Base-by-base conservation (phyloP, 2,329 filamentous ascomycete genomes). In the Pyrenophora teres region DNA sequence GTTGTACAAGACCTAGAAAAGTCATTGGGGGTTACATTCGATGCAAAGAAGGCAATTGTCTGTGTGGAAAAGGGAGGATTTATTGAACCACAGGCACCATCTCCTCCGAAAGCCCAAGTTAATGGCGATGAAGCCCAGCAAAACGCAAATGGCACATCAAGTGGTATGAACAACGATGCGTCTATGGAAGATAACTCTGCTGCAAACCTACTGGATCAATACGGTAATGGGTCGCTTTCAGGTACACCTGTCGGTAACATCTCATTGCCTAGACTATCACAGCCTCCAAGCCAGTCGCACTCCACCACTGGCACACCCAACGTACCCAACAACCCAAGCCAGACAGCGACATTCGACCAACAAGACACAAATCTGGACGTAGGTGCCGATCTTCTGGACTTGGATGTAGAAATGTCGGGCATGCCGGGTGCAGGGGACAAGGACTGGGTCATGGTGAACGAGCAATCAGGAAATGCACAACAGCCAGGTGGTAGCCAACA, bases 31-130 rank as follows among this genome's bases (percentile, higher is more conserved):
- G 85, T 85, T 48, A 85, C 83, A 57, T 84, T 90, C 37, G 80
- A 83, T 32, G 78, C 82, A 21, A 83, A 89, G 46, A 82, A 85
- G 42, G 80, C 83, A 19, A 80, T 93, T 6, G 81, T 83, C 32
- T 87, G 90, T 39, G 81, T 95, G 37, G 86, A 94, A 65, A 88
- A 89, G 64, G 92, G 91, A 41, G 91, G 91, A 2, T 83, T 84
- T 43, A 75, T 78, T 30, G 77, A 91, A 72, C 84, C 90, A 73
- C 71, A 73, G 48, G 64, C 64, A 25, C 60, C 64, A 13, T 62
- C 60, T 15, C 61, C 70, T 4, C 64, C 60, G n/a, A 62, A 62
- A 41, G 36, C 59, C 13, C 65, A 70, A 38, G 58, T 66, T 33
- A 74, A 72, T 25, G 69, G 67, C 38, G 68, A 68, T 27, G 67